These are phyloP conservation scores for Plasmodium relictum DNA, from an alignment of 169 alveolate genomes.

Conservation along the genomic window DNA sequence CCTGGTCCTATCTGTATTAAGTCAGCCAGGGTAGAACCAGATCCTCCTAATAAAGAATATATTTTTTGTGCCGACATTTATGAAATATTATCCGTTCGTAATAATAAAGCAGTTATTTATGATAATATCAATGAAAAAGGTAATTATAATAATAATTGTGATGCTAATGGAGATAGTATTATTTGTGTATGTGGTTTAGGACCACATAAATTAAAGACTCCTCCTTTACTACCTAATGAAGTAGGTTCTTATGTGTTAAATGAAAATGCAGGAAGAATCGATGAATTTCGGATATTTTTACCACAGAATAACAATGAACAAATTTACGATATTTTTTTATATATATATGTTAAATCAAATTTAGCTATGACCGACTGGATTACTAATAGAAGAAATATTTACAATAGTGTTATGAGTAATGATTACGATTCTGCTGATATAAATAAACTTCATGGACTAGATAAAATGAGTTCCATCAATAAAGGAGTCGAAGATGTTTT, in stretches of 20 bases:
- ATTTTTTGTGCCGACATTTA: slow-evolving; percentile 73
- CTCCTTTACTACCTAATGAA: slow-evolving; percentile 72
- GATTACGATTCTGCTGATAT: slow-evolving; percentile 26
- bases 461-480: slow-evolving; percentile 61
- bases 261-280: slow-evolving; percentile 87
- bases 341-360: slow-evolving; percentile 77
- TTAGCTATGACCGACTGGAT: slow-evolving; percentile 80
- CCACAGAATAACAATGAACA: slow-evolving; percentile 83
- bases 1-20: slow-evolving; percentile 81
- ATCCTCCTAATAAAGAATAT: slow-evolving; percentile 54
- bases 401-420: slow-evolving; percentile 15
- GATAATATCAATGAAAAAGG: neutral
- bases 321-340: slow-evolving; percentile 82
- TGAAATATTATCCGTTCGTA: slow-evolving; percentile 39
- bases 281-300: slow-evolving; percentile 81
- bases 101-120: slow-evolving; percentile 8
- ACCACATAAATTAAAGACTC: slow-evolving; percentile 72
- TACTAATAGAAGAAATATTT: slow-evolving; percentile 20
- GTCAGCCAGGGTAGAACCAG: slow-evolving; percentile 42
- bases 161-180: slow-evolving; percentile 62
- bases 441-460: neutral
- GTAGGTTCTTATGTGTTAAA: slow-evolving; percentile 84
- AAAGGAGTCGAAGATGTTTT: slow-evolving; percentile 20
- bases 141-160: slow-evolving; percentile 3
- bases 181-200: slow-evolving; percentile 84